These are phyloP conservation scores for Candida anutae DNA, from an alignment of 1,139 yeast species.

Conservation along the genomic window DNA sequence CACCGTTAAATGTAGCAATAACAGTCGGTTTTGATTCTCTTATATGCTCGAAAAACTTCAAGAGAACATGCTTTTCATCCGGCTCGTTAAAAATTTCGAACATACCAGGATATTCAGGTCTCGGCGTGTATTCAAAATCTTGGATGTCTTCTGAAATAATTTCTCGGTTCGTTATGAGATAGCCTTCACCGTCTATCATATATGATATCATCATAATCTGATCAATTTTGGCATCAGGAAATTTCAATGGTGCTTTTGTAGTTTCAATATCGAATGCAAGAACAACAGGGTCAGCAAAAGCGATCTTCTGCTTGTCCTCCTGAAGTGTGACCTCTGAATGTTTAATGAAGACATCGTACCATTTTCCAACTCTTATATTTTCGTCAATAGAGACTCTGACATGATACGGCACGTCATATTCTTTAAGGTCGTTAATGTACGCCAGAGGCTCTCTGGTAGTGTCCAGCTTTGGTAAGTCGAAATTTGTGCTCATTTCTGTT, in stretches of 20 bases:
- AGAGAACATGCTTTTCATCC: constrained; percentile 68
- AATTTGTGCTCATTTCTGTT: constrained; percentile 11
- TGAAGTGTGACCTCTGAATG: constrained; percentile 49
- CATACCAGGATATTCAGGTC: constrained; percentile 87
- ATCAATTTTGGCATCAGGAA: constrained; percentile 90
- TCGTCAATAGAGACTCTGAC: constrained; percentile 91
- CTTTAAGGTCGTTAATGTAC: constrained; percentile 72
- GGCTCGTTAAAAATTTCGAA: constrained; percentile 88
- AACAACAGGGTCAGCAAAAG: constrained; percentile 96
- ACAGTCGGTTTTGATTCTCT: constrained; percentile 87
- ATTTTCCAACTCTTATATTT: constrained; percentile 84
- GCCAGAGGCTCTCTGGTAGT: constrained; percentile 49
- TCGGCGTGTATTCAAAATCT: constrained; percentile 96
- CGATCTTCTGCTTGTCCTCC: constrained; percentile 68
- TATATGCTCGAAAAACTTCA: constrained; percentile 82
- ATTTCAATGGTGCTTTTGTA: constrained; percentile 90
- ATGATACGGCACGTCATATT: constrained; percentile 94
- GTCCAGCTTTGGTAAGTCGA: constrained; percentile 8
- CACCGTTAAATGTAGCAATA: constrained; percentile 96
- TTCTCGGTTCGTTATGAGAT: constrained; percentile 84
- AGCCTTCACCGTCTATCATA: constrained; percentile 98
- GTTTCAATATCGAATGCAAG: constrained; percentile 97
- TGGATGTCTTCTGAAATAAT: constrained; percentile 91
- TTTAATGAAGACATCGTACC: constrained; percentile 77
- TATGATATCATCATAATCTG: constrained; percentile 98